Evolutionary conservation across 129 eudicot genomes (phyloP).

Genomic region (Tanacetum coccineum): DNA sequence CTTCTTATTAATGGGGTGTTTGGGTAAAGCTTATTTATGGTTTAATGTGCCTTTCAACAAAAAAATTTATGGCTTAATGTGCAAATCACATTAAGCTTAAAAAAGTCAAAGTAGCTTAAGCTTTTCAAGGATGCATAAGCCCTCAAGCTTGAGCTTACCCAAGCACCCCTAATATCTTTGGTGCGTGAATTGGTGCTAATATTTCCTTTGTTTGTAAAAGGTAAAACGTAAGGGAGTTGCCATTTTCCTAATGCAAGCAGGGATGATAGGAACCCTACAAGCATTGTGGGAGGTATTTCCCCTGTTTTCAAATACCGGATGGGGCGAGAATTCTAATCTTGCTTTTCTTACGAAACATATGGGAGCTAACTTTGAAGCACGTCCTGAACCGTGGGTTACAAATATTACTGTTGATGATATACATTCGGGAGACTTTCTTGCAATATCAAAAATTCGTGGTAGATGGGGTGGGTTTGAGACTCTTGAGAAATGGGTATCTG

Average conservation of each 20-base stretch:
- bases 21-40: neutral
- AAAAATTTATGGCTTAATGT: neutral
- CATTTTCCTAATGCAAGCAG: conserved; percentile 95
- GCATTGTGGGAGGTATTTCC: conserved; percentile 97
- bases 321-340: conserved; percentile 94
- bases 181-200: neutral
- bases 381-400: conserved; percentile 84
- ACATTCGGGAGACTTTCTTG: conserved; percentile 95
- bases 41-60: neutral
- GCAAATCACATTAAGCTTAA: too few species aligned
- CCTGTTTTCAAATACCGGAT: conserved; percentile 77
- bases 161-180: too few species aligned
- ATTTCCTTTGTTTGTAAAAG: conserved; percentile 23
- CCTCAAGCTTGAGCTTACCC: too few species aligned
- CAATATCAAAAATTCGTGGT: conserved; percentile 89
- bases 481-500: conserved; percentile 97
- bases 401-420: conserved; percentile 70
- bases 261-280: conserved; percentile 84
- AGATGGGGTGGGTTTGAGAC: conserved; percentile 99
- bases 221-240: conserved; percentile 72
- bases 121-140: too few species aligned
- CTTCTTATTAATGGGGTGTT: neutral
- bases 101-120: too few species aligned
- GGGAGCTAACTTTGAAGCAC: conserved; percentile 71
- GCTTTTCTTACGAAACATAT: conserved; percentile 78